Conservation (phyloP, 495 filamentous ascomycete genomes). For the Aspergillus saccharolyticus region DNA sequence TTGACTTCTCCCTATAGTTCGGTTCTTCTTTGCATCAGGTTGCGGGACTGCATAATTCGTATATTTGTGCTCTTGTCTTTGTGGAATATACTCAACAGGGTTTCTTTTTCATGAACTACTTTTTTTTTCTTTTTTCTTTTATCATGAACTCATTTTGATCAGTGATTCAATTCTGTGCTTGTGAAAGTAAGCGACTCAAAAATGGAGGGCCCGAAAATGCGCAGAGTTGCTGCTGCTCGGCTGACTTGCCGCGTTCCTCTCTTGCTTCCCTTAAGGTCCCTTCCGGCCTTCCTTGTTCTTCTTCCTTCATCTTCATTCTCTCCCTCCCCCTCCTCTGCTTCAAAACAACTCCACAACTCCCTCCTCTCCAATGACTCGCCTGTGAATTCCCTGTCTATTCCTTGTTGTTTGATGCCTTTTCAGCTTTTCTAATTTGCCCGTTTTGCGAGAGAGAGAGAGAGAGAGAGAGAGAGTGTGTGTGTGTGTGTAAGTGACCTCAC, state of each 20-base stretch:
- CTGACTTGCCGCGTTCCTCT: not conserved
- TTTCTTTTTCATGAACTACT: too few relatives aligned
- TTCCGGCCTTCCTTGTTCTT: not conserved
- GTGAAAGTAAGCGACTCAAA: too few relatives aligned
- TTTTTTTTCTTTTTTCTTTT: too few relatives aligned
- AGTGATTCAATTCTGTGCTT: too few relatives aligned
- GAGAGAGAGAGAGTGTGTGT: not conserved
- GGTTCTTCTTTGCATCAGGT: not conserved
- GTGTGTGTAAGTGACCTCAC: not conserved
- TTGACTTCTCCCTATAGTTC: not conserved
- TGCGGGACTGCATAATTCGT: not conserved
- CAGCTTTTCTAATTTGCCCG: too few relatives aligned
- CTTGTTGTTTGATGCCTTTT: too few relatives aligned
- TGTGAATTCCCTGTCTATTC: not conserved
- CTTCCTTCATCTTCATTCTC: not conserved
- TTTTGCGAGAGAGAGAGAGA: too few relatives aligned
- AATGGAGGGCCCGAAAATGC: too few relatives aligned
- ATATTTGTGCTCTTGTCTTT: not conserved
- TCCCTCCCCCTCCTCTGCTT: slow-evolving; percentile 1
- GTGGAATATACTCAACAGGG: too few relatives aligned
- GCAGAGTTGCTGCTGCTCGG: not conserved
- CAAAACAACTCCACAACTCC: slow-evolving; percentile 1
- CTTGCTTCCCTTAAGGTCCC: not conserved
- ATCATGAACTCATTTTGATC: too few relatives aligned
- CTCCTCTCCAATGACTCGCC: not conserved